A percentile compares a stretch with the other conserved stretches of the same genome.
phyloP scores from a whole-genome alignment of 2,329 filamentous ascomycete genomes.

The Onygenales sp. region DNA sequence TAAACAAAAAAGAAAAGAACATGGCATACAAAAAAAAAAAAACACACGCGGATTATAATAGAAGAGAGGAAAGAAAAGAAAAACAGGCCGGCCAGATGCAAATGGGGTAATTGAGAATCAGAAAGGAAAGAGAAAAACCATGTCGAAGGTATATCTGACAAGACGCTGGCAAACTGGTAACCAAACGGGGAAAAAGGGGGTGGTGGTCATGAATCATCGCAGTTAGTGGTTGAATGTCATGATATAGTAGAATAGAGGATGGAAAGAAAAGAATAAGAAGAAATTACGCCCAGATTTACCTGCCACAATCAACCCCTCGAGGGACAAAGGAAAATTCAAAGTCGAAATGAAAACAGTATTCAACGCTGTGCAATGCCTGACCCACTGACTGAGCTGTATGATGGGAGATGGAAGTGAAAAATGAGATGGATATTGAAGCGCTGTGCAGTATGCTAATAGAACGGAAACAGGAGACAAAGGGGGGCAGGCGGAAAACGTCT shows the following conservation, averaged over 20 bases:
- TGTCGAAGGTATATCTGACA: no score
- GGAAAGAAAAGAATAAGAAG: background rate
- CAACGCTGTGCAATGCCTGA: conserved; percentile 1
- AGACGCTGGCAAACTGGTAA: no score
- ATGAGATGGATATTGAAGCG: conserved; percentile 1
- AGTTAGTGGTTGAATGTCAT: no score
- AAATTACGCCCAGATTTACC: background rate
- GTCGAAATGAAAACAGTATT: conserved; percentile 3
- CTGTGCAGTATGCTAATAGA: conserved; percentile 6
- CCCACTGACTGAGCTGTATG: background rate
- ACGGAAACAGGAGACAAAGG: conserved; percentile 10
- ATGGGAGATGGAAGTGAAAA: background rate
- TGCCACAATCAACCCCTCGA: background rate
- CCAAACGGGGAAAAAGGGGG: no score
- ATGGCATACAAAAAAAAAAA: no score
- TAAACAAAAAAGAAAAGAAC: no score
- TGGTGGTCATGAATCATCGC: no score
- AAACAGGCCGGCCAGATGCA: no score
- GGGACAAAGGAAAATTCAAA: background rate
- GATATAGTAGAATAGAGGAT: background rate
- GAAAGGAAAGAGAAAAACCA: no score
- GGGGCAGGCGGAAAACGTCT: conserved; percentile 13
- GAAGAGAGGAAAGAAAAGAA: no score
- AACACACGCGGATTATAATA: no score
- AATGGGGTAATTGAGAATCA: no score